Percentiles rank a stretch among this genome's conserved stretches.
Evolutionary conservation across 2,329 filamentous ascomycete species (phyloP).

Genomic region (Aulographum hederae): DNA sequence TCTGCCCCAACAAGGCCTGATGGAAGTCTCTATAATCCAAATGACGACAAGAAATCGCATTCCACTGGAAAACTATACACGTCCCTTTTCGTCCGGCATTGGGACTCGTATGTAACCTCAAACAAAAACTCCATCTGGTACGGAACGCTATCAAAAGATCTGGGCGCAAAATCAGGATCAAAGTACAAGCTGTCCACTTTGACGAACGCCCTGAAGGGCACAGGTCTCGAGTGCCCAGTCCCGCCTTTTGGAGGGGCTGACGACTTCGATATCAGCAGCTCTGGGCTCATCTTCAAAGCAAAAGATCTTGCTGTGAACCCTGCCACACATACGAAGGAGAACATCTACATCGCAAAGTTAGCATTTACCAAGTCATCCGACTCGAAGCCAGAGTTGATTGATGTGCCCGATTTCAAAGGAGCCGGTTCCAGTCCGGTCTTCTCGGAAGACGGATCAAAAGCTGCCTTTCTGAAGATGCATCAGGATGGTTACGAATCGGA

Average conservation of each 20-base stretch:
- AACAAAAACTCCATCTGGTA: conserved; percentile 60
- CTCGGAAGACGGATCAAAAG: conserved; percentile 49
- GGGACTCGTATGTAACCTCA: conserved; percentile 57
- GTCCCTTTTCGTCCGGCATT: conserved; percentile 62
- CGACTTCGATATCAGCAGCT: conserved; percentile 58
- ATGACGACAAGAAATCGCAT: conserved; percentile 37
- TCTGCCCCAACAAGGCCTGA: conserved; percentile 46
- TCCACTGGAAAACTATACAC: conserved; percentile 56
- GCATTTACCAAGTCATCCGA: conserved; percentile 30
- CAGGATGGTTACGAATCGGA: conserved; percentile 65
- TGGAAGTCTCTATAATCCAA: conserved; percentile 50
- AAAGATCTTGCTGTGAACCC: conserved; percentile 55
- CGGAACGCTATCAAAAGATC: conserved; percentile 34
- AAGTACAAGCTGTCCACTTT: conserved; percentile 26
- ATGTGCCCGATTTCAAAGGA: conserved; percentile 41
- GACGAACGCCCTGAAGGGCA: conserved; percentile 45
- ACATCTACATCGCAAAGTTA: conserved; percentile 57
- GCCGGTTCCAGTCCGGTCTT: conserved; percentile 53
- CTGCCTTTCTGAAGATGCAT: conserved; percentile 68
- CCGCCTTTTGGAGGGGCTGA: conserved; percentile 60
- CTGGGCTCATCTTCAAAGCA: conserved; percentile 54
- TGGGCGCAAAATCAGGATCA: conserved; percentile 5
- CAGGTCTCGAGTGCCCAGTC: conserved; percentile 45
- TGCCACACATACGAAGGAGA: conserved; percentile 62
- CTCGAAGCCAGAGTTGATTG: conserved; percentile 29